Base-by-base conservation (phyloP, 2,329 filamentous ascomycete genomes). In the Lecanoromycetidae sp. region DNA sequence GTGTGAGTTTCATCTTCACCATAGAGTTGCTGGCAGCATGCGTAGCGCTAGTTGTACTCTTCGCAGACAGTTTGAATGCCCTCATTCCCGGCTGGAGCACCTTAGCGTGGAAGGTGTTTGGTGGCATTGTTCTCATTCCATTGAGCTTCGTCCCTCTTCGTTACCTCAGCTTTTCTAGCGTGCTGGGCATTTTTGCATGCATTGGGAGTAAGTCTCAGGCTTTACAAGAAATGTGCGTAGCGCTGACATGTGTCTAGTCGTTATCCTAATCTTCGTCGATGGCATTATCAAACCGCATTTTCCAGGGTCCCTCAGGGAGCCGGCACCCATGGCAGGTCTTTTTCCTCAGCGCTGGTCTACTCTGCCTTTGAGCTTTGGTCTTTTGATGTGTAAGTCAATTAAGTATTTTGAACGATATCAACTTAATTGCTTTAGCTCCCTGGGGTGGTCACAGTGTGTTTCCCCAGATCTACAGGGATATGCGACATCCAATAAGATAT, bases 151-250 rank as follows among this genome's bases (percentile, higher is more conserved):
- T 93, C 27, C 90, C 91, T 1, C 67, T 96, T 51, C 78, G 86
- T 27, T 70, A 88, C 46, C 68, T 98, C 51, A 94, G 87, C 56
- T 87, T 94, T 58, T 94, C 87, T 22, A 94, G 87, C 61, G 80
- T 96, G 48, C 69, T 96, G 52, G 90, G 90, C n/a, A 94, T 98
- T 44, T 70, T 95, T 56, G 88, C 79, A 48, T 94, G 86, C 56
- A 82, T 94, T 55, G 80, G 80, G 58, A 95, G 85, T 90, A 69
- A 71, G 84, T 52, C n/a, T n/a, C 19, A 23, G 15, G 17, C 17
- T 5, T 7, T 25, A n/a, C 23, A 50, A 44, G 34, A 32, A 4
- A 12, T 8, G 39, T 33, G 3, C n/a, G n/a, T 32, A 19, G 25
- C 35, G 43, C 62, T 69, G 54, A 69, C 52, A 9, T 19, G 42